phyloP scores from a whole-genome alignment of 352 stramenopile genomes.

The Pythium dissimile region DNA sequence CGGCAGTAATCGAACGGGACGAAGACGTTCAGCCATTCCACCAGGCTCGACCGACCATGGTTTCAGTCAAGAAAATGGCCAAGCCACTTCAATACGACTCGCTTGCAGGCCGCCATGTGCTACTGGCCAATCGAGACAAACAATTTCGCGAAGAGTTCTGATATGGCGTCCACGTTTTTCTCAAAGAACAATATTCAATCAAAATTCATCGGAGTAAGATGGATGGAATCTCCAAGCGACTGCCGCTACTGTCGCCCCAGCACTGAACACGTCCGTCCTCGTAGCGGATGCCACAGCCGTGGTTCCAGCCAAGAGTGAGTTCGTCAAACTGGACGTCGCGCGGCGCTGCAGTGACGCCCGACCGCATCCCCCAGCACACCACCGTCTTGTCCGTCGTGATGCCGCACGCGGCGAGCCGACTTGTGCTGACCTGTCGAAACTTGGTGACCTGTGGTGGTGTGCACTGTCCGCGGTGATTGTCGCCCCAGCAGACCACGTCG shows the following conservation, averaged over 20 bases:
- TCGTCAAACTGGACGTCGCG: slow-evolving; percentile 60
- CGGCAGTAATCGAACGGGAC: slow-evolving; percentile 26
- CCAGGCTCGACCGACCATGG: background rate
- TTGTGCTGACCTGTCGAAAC: slow-evolving; percentile 68
- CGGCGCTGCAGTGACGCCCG: slow-evolving; percentile 52
- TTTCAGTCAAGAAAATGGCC: background rate
- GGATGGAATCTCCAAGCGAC: slow-evolving; percentile 43
- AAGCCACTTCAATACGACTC: background rate
- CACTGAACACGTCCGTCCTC: slow-evolving; percentile 60
- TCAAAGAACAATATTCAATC: too few relatives aligned
- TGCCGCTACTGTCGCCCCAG: slow-evolving; percentile 52
- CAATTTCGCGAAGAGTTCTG: slow-evolving; percentile 30
- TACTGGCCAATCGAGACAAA: slow-evolving; percentile 39
- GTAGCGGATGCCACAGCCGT: slow-evolving; percentile 65
- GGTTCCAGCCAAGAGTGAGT: slow-evolving; percentile 66
- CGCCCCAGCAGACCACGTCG: slow-evolving; percentile 64
- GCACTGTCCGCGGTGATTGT: slow-evolving; percentile 65
- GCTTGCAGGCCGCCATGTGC: slow-evolving; percentile 25
- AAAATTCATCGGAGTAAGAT: slow-evolving; percentile 21
- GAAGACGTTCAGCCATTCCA: background rate
- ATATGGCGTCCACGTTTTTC: too few relatives aligned
- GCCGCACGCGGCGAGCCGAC: slow-evolving; percentile 55
- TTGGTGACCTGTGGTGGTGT: slow-evolving; percentile 37
- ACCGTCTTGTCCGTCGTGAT: slow-evolving; percentile 60
- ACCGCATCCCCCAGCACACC: slow-evolving; percentile 68